Conservation (phyloP, 495 filamentous ascomycete species). For the Aspergillus bridgeri region DNA sequence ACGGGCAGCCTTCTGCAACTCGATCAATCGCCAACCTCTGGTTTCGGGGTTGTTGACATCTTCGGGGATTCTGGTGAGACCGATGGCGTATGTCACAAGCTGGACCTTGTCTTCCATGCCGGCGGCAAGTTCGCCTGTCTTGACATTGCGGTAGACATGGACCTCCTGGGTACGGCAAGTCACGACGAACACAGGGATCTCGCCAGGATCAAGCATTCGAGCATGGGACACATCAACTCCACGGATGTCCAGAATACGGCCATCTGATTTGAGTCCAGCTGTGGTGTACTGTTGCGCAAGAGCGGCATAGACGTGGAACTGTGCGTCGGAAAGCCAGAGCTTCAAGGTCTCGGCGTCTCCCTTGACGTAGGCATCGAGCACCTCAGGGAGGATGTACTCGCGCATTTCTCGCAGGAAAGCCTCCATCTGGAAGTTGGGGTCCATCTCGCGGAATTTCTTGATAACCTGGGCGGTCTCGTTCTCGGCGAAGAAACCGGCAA, state of each 20-base stretch:
- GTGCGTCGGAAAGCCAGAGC: conserved; percentile 91
- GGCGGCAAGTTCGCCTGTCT: conserved; percentile 85
- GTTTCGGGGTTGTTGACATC: conserved; percentile 97
- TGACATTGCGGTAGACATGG: conserved; percentile 89
- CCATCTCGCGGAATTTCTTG: conserved; percentile 96
- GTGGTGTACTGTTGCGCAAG: conserved; percentile 91
- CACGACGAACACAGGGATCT: conserved; percentile 95
- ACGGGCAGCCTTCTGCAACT: conserved; percentile 96
- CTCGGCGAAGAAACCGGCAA: conserved; percentile 95
- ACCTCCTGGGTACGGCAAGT: conserved; percentile 97
- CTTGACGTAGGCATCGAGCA: conserved; percentile 96
- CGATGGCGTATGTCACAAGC: conserved; percentile 96
- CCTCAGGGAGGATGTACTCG: conserved; percentile 96
- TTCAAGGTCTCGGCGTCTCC: conserved; percentile 88
- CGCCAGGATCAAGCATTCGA: conserved; percentile 90
- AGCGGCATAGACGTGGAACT: conserved; percentile 91
- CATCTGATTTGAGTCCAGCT: conserved; percentile 88
- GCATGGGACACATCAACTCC: conserved; percentile 88
- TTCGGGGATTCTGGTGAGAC: conserved; percentile 86
- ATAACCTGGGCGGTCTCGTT: conserved; percentile 97
- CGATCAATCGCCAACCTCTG: conserved; percentile 91
- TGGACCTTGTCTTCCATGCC: conserved; percentile 99
- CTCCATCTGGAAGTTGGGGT: conserved; percentile 91
- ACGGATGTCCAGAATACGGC: conserved; percentile 89
- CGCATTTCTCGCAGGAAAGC: conserved; percentile 90